Evolutionary conservation across 192 early-diverging fungal genomes (phyloP).

Genomic region (Gigaspora rosea): DNA sequence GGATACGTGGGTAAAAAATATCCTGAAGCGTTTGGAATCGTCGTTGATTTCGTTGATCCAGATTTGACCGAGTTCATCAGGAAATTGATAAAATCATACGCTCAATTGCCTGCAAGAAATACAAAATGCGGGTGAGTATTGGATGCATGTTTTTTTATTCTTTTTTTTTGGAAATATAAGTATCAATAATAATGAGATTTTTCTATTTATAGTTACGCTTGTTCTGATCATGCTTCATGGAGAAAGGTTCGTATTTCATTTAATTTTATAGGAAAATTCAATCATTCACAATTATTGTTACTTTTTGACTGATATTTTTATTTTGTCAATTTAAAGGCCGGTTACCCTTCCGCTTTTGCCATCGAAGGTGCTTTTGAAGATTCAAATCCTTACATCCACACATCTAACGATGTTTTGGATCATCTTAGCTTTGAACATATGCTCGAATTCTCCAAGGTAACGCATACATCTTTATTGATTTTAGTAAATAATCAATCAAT

Average conservation of each 20-base stretch:
- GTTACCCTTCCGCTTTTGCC: constrained; percentile 83
- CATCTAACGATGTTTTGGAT: constrained; percentile 73
- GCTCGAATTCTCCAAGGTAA: constrained; percentile 81
- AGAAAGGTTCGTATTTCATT: constrained; percentile 44
- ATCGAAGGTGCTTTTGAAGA: constrained; percentile 74
- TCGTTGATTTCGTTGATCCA: constrained; percentile 79
- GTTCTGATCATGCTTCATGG: constrained; percentile 94
- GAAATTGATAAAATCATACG: constrained; percentile 64
- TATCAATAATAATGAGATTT: not conserved
- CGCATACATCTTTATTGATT: not conserved
- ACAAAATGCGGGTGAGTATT: constrained; percentile 86
- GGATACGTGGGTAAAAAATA: constrained; percentile 68
- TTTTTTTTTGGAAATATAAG: not conserved
- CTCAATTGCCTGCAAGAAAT: constrained; percentile 61
- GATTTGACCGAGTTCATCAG: constrained; percentile 56
- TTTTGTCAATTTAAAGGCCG: constrained; percentile 42
- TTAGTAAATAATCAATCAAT: not conserved
- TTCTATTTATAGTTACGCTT: constrained; percentile 36
- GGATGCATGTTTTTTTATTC: constrained; percentile 4
- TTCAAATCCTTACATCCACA: constrained; percentile 82
- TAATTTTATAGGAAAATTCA: no score
- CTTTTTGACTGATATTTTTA: not conserved
- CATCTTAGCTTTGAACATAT: constrained; percentile 86
- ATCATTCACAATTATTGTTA: no score
- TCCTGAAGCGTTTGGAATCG: constrained; percentile 73